These are phyloP conservation scores for Eucalyptus cloeziana DNA, from an alignment of 345 rosid species.

Conservation along the genomic window DNA sequence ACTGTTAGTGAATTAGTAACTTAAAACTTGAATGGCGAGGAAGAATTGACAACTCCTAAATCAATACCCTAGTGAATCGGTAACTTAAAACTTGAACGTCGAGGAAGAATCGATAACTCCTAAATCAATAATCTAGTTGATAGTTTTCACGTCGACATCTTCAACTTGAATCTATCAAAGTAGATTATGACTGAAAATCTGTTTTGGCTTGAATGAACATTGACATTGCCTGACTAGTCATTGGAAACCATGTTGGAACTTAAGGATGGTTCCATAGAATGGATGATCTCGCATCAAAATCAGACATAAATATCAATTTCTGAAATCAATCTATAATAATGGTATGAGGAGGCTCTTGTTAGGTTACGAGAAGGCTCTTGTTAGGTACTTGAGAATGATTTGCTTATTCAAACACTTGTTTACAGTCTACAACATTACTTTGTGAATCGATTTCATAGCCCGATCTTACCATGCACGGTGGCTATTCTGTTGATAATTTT, in stretches of 20 bases:
- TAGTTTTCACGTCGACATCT: background rate
- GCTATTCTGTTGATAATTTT: background rate
- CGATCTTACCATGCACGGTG: background rate
- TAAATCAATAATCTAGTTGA: no score
- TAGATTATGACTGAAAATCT: background rate
- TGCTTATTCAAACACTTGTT: background rate
- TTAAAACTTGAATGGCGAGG: background rate
- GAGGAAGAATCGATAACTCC: background rate
- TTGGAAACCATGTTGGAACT: background rate
- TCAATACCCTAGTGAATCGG: no score
- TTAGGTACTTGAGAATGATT: background rate
- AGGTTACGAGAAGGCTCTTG: background rate
- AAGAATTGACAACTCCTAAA: background rate
- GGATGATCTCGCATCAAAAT: background rate
- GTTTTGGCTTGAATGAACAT: background rate
- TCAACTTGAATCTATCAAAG: background rate
- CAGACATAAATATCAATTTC: no score
- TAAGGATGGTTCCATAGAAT: background rate
- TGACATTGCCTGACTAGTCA: background rate
- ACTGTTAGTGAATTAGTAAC: no score
- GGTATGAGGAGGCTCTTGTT: background rate
- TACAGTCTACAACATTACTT: background rate
- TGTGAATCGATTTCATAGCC: background rate
- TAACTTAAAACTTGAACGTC: background rate
- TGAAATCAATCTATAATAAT: background rate